Evolutionary conservation across 345 rosid genomes (phyloP), one percentile per base, ranked within the genome.

Genomic region (Aethionema arabicum): DNA sequence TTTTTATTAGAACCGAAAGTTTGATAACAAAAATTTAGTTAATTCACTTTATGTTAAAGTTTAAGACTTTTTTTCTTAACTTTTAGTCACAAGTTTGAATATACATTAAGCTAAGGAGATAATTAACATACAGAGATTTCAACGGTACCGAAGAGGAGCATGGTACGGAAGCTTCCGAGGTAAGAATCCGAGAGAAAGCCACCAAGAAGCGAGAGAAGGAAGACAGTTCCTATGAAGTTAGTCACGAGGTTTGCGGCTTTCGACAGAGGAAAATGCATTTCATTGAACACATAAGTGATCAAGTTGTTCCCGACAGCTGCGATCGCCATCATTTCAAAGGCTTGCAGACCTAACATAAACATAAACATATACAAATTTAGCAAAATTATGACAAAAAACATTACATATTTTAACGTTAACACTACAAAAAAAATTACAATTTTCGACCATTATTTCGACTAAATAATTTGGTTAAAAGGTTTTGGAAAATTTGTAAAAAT

Each of bases 101-200:
- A 21, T 21, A 1, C 27, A 21, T 21, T 50, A 4, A 52, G 21
- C 4, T 21, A 16, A 15, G 11, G 12, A 50, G 12, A 6, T 37
- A 29, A 33, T 15, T 32, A 35, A 74, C 80, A 60, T 72, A 83
- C 89, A 36, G 67, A 81, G 56, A 84, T 78, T 71, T 84, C 89
- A 7, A 84, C 73, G 63, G 79, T 52, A 30, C 81, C 84, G 5
- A 83, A 81, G 56, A 79, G 46, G 30, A 84, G 58, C 77, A 84
- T 81, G 39, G 84, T 81, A 52, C 81, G 69, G 43, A 79, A 81
- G 72, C 89, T 84, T 7, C 86, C 89, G 16, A 84, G 78, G 62
- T 79, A 85, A 51, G 97, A 85, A 79, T 90, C 95, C 8, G 92
- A 80, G 39, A 90, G 84, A 84, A 80, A 90, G 33, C 95, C 97